Percentiles rank a stretch among this genome's conserved stretches.
Evolutionary conservation across 1,284 basidiomycete genomes (phyloP).

Genomic region (Cryptococcus hybrid): DNA sequence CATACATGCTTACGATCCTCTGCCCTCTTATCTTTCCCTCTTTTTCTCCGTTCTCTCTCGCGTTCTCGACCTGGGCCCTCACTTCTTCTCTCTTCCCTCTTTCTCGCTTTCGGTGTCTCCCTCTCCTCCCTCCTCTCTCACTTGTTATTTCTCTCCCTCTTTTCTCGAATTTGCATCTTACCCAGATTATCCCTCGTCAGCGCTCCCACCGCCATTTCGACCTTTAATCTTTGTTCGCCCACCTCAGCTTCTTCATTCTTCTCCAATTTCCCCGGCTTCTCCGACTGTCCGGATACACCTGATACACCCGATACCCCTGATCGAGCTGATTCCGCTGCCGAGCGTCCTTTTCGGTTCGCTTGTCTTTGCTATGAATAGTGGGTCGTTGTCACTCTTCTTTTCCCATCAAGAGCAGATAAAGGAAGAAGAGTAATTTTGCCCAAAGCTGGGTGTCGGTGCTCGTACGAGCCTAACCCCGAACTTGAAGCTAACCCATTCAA

Average conservation of each 20-base stretch:
- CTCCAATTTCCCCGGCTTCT: not conserved
- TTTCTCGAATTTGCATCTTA: not conserved
- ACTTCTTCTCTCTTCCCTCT: not conserved
- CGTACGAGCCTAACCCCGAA: not conserved
- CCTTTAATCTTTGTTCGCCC: not conserved
- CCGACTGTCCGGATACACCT: no score
- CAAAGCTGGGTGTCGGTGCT: not conserved
- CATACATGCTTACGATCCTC: not conserved
- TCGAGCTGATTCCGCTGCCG: not conserved
- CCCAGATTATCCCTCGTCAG: conserved; percentile 2
- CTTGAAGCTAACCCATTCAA: conserved; percentile 6
- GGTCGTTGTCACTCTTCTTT: not conserved
- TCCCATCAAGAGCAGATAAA: not conserved
- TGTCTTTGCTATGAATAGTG: not conserved
- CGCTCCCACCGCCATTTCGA: no score
- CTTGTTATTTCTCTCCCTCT: not conserved
- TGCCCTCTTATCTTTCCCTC: not conserved
- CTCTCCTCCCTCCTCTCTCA: not conserved
- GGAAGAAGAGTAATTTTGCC: no score
- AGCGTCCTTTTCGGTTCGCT: not conserved
- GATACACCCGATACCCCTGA: not conserved
- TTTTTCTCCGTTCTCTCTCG: not conserved
- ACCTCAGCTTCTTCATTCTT: not conserved
- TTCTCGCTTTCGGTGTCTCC: not conserved
- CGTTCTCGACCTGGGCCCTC: not conserved